Base-by-base conservation (phyloP, 2,329 filamentous ascomycete genomes). In the Diaporthe australafricana region DNA sequence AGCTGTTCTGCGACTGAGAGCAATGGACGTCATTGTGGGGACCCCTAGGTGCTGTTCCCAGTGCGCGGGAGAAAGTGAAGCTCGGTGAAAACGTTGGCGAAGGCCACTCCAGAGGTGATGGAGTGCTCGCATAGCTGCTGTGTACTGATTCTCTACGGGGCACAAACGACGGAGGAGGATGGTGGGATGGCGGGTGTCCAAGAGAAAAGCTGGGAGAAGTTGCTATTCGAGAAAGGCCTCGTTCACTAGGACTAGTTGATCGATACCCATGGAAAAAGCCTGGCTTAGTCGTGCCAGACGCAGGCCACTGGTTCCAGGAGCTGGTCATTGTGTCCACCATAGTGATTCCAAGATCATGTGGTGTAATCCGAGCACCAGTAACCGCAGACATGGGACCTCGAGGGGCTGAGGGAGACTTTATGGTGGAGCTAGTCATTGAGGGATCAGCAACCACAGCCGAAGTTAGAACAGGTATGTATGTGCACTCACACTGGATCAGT, bases 321-420 rank as follows among this genome's bases (percentile, higher is more conserved):
- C 79, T 79, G 73, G 81, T 78, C 82, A 83, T 83, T 68, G 76
- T 76, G 77, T 80, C 80, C 71, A 79, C 73, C 75, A 79, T 77
- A 73, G 75, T 75, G 76, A 77, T 77, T 71, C 78, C 77, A 74
- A 80, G 76, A 73, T 74, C 74, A 73, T 79, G 78, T 70, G 78
- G 74, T 73, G 76, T 72, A 67, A 62, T 73, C 70, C 57, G 67
- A 60, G 66, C 48, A 60, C 78, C 78, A 70, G 78, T 77, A 57
- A 77, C 76, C 71, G 78, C 75, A 77, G 80, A 80, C 81, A 82
- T 83, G 78, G 75, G 67, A 57, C 65, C 40, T 57, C 42, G 38
- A 60, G 47, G 75, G 75, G 75, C 72, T 32, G 48, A 55, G 32
- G 60, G 71, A 65, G 42, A 20, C 20, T 60, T 60, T 69, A 69